Percentiles rank a stretch among this genome's conserved stretches.
phyloP scores from a whole-genome alignment of 2,329 filamentous ascomycete genomes.

The Cytospora leucostoma region DNA sequence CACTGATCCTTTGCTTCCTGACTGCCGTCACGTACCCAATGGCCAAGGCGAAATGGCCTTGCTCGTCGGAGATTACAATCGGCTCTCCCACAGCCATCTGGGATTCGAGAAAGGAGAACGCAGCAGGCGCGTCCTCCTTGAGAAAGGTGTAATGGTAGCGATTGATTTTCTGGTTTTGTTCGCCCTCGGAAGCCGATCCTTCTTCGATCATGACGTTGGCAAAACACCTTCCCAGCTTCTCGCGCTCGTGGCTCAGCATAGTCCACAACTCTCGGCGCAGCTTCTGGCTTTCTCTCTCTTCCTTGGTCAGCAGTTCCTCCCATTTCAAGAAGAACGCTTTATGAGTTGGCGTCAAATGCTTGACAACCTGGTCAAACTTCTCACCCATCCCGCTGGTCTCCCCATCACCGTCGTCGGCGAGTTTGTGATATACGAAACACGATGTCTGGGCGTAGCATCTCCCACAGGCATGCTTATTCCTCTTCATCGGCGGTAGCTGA shows the following conservation, averaged over 20 bases:
- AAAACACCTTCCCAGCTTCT: slow-evolving; percentile 88
- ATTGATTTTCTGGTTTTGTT: slow-evolving; percentile 79
- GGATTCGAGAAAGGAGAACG: slow-evolving; percentile 87
- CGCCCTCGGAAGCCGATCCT: slow-evolving; percentile 70
- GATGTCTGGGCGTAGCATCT: slow-evolving; percentile 88
- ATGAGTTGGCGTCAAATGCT: slow-evolving; percentile 73
- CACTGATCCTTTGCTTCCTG: slow-evolving; percentile 73
- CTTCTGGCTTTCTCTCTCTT: slow-evolving; percentile 88
- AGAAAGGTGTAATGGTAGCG: slow-evolving; percentile 83
- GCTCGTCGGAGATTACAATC: slow-evolving; percentile 93
- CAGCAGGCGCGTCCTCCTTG: slow-evolving; percentile 62
- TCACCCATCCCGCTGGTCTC: slow-evolving; percentile 79
- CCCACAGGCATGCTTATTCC: slow-evolving; percentile 77
- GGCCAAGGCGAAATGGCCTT: slow-evolving; percentile 91
- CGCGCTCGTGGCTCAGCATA: slow-evolving; percentile 85
- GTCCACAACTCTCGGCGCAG: slow-evolving; percentile 92
- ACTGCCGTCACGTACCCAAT: slow-evolving; percentile 87
- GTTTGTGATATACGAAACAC: slow-evolving; percentile 92
- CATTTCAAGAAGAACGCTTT: slow-evolving; percentile 89
- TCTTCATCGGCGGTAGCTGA: slow-evolving; percentile 83
- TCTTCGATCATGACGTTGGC: slow-evolving; percentile 82
- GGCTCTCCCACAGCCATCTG: slow-evolving; percentile 86
- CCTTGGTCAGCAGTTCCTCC: slow-evolving; percentile 90
- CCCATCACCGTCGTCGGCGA: slow-evolving; percentile 80
- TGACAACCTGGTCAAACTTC: slow-evolving; percentile 79